Conservation (phyloP, 2,329 filamentous ascomycete genomes). For the Aspergillus fumigatiaffinis region DNA sequence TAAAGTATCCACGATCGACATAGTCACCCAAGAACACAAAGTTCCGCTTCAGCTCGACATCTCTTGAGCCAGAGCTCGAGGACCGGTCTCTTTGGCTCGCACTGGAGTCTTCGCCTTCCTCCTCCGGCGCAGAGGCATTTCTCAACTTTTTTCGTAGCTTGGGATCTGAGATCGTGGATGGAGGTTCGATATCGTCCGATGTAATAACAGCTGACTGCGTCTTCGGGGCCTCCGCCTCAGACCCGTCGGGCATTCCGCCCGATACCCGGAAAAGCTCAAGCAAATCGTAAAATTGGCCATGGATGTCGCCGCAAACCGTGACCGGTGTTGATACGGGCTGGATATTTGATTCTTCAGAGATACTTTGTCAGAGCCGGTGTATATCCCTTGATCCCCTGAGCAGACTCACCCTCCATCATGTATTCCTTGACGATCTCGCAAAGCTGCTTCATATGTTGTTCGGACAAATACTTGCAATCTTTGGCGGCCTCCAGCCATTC, state of each 20-base stretch:
- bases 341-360: constrained; percentile 80
- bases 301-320: constrained; percentile 96
- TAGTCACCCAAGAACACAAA: constrained; percentile 72
- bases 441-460: constrained; percentile 95
- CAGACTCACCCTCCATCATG: constrained; percentile 80
- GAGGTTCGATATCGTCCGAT: constrained; percentile 88
- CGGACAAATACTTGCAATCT: constrained; percentile 93
- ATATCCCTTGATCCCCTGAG: not conserved
- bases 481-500: constrained; percentile 97
- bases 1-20: constrained; percentile 71
- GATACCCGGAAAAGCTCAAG: constrained; percentile 95
- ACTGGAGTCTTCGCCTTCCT: constrained; percentile 25
- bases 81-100: constrained; percentile 23
- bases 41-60: constrained; percentile 57
- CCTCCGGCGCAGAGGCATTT: constrained; percentile 29
- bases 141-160: constrained; percentile 83
- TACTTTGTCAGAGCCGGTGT: not conserved
- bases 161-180: constrained; percentile 80
- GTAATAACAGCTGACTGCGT: constrained; percentile 72
- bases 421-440: constrained; percentile 99
- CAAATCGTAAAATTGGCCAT: constrained; percentile 97
- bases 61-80: constrained; percentile 25
- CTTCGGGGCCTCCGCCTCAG: constrained; percentile 63
- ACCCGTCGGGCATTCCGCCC: constrained; percentile 90
- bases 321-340: constrained; percentile 96